phyloP scores from a whole-genome alignment of 1,284 basidiomycete genomes.

The Gomphus bonarii region DNA sequence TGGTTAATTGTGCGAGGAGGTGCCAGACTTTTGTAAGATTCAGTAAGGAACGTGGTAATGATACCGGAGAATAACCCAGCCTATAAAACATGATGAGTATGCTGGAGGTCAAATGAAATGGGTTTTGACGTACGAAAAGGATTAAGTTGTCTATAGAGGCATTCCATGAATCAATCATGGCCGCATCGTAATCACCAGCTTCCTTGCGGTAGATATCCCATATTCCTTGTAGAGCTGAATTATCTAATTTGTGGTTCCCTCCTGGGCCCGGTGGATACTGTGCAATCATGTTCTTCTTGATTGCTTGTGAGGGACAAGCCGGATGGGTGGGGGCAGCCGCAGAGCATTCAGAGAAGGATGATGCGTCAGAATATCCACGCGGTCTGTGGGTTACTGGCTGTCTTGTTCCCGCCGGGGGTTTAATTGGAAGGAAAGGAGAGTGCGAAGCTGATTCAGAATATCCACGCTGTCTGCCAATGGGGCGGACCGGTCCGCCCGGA shows the following conservation, averaged over 20 bases:
- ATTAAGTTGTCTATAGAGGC: conserved; percentile 32
- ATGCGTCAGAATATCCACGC: not conserved
- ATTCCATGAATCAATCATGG: conserved; percentile 27
- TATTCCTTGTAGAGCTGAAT: conserved; percentile 16
- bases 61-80: conserved; percentile 19
- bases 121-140: conserved; percentile 26
- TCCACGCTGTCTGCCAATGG: not conserved
- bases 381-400: not conserved
- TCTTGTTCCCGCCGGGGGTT: not conserved
- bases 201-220: conserved; percentile 32
- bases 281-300: not conserved
- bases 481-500: not conserved
- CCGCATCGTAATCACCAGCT: conserved; percentile 24
- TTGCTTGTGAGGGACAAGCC: not conserved
- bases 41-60: conserved; percentile 16
- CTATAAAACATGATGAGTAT: conserved; percentile 9
- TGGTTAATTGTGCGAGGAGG: not conserved
- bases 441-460: not conserved
- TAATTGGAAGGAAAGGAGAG: not conserved
- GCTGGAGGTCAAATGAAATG: not conserved
- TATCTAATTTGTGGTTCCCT: not conserved
- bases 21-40: conserved; percentile 16
- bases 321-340: not conserved
- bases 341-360: not conserved
- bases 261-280: not conserved